Base-by-base conservation (phyloP, 106 monocot genomes). In the Narthecium ossifragum region DNA sequence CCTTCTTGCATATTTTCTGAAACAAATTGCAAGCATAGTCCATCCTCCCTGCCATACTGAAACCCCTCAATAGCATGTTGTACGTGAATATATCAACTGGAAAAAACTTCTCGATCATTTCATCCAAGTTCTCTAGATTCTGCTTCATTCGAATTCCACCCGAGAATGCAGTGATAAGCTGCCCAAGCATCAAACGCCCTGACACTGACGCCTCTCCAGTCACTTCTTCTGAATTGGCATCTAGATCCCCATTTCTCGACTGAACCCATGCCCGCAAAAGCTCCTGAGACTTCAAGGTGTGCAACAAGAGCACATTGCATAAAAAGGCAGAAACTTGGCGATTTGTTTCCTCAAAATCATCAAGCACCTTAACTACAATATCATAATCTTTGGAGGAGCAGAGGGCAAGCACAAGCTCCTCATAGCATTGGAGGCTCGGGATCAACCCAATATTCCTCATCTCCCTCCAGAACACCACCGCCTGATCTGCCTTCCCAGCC, bases 61-160 rank as follows among this genome's bases (percentile, higher is more conserved):
- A 48, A 8, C 41, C 80, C 50, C 78, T 80, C 67, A 94, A 70
- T 29, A 94, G 49, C 62, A 83, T 62, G 63, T 94, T 94, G 40
- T 90, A 90, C 18, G 90, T 90, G 39, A 54, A 80, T 52, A 75
- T 53, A 81, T 90, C 83, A 54, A 94, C 75, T 1, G 90, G 80
- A 78, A 83, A 94, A 57, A 34, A 68, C 38, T 43, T 73, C 69
- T 78, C 86, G 9, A 90, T 33, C 23, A 75, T 52, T 56, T 86
- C 86, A 26, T 75, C 86, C 53, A 86, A 39, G 25, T 78, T 65
- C 13, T 85, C 73, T 20, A 90, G 30, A 57, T 72, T 60, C 3
- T 65, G 58, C 28, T 45, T 90, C 58, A 59, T 71, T 48, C 77
- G 74, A 46, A 83, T 77, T 31, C 83, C 80, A 54, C 69, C 57